A percentile compares a stretch with the other conserved stretches of the same genome.
Evolutionary conservation across 2,329 filamentous ascomycete species (phyloP).

Genomic region (Rosellinia necatrix): DNA sequence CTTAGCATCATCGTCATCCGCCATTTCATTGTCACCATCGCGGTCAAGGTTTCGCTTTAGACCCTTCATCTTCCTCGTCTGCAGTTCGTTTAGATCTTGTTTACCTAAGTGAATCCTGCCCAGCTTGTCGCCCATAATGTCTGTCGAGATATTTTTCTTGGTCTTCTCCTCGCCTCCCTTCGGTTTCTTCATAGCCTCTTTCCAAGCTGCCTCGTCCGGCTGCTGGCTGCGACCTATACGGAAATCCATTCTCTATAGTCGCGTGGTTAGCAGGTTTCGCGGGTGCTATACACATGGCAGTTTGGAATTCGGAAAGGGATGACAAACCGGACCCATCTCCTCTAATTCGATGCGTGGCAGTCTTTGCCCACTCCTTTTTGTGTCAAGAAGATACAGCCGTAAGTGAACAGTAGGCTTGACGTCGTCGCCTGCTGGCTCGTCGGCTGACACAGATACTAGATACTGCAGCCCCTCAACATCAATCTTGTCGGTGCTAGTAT

Average conservation of each 20-base stretch:
- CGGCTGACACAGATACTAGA: conserved; percentile 79
- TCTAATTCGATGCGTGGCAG: conserved; percentile 90
- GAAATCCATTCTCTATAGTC: conserved; percentile 52
- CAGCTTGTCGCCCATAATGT: conserved; percentile 93
- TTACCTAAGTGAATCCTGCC: conserved; percentile 89
- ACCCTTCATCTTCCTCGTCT: conserved; percentile 99
- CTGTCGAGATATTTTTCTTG: conserved; percentile 96
- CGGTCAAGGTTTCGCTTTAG: conserved; percentile 80
- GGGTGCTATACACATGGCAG: not conserved
- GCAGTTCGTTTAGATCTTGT: conserved; percentile 84
- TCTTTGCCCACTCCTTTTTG: conserved; percentile 83
- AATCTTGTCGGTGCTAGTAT: conserved; percentile 73
- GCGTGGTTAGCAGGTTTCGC: conserved; percentile 10
- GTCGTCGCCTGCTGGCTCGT: conserved; percentile 59
- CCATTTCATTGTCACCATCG: conserved; percentile 58
- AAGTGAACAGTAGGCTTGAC: conserved; percentile 65
- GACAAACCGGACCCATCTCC: conserved; percentile 89
- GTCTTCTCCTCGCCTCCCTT: conserved; percentile 75
- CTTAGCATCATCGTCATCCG: conserved; percentile 51
- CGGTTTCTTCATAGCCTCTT: conserved; percentile 87
- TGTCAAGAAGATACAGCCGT: conserved; percentile 83
- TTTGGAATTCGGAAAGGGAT: not conserved
- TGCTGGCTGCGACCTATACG: conserved; percentile 79
- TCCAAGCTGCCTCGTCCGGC: conserved; percentile 78
- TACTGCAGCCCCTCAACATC: conserved; percentile 96